Percentiles rank a stretch among this genome's conserved stretches.
Evolutionary conservation across 2,329 filamentous ascomycete genomes (phyloP).

Genomic region (Colletotrichum sp.): DNA sequence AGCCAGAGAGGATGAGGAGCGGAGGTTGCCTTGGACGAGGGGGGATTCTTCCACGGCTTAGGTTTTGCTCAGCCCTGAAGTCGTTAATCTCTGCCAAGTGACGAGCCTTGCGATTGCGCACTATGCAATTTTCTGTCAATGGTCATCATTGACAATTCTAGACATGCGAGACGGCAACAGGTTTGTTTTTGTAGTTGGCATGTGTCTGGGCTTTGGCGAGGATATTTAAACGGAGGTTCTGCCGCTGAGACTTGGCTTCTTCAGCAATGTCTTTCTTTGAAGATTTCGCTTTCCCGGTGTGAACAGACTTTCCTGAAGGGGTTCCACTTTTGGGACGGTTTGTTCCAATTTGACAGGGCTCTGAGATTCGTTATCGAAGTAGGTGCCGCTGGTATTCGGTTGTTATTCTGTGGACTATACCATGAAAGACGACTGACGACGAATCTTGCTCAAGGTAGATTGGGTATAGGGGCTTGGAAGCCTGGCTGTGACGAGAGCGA

Average conservation of each 20-base stretch:
- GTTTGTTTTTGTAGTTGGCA: background rate
- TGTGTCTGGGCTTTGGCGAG: background rate
- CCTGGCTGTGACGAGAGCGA: background rate
- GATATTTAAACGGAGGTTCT: background rate
- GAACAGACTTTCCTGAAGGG: background rate
- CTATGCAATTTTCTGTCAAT: too few species aligned
- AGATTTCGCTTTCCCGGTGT: background rate
- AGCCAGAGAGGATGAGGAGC: background rate
- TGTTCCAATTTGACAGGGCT: background rate
- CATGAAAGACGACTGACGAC: background rate
- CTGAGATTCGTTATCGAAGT: background rate
- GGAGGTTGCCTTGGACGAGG: background rate
- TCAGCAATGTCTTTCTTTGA: too few species aligned
- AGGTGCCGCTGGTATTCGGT: background rate
- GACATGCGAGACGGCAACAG: background rate
- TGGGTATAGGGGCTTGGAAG: background rate
- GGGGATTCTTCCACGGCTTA: background rate
- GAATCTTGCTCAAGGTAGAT: background rate
- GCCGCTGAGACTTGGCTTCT: background rate
- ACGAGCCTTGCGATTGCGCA: background rate
- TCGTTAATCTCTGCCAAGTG: background rate
- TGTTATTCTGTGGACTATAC: background rate
- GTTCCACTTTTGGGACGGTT: background rate
- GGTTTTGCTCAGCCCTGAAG: background rate
- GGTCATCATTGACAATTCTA: background rate